Base-by-base conservation (phyloP, 2,329 filamentous ascomycete genomes). In the Magnaporthiopsis incrustans region DNA sequence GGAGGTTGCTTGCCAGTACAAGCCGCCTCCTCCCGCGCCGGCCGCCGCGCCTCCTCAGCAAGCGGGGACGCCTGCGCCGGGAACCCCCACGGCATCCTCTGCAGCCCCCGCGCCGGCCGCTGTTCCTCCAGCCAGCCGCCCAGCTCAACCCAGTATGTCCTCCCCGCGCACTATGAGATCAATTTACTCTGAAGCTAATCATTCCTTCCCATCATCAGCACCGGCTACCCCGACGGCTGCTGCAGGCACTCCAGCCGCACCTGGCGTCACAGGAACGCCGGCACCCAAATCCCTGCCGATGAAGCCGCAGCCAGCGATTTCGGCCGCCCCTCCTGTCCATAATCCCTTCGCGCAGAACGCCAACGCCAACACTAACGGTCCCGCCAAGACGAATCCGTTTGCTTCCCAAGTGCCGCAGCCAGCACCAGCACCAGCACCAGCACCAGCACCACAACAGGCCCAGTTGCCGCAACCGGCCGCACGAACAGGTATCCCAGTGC, bases 1-100 rank as follows among this genome's bases (percentile, higher is more conserved):
- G 90, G 87, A 89, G 67, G 78, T 90, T 63, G 92, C 89, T 0
- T 93, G 94, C 76, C 80, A 77, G 63, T 83, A 86, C 14, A 89
- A 85, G 72, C 79, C 83, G 11, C 69, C 72, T 15, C 69, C 72
- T 15, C 68, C 67, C 5, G 65, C 68, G 2, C 66, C 72, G 25
- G 71, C 72, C 25, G 53, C 30, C 64, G 68, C 53, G 6, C 26
- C 65, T n/a, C 15, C 61, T 14, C 61, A 33, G 15, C 44, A 44
- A 50, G 58, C 61, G 30, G 61, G 50, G 11, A 11, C 22, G 32
- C 50, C 44, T 38, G 60, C 60, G 15, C n/a, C 56, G 14, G 50
- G 15, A 10, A 64, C 62, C 6, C 33, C 35, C 14, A 33, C 67
- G 4, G 57, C 58, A 25, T 63, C 67, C 25, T 61, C 64, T 12